A percentile compares a stretch with the other conserved stretches of the same genome.
phyloP scores from a whole-genome alignment of 371 early-diverging fungal genomes.

The Nematocida sp. region DNA sequence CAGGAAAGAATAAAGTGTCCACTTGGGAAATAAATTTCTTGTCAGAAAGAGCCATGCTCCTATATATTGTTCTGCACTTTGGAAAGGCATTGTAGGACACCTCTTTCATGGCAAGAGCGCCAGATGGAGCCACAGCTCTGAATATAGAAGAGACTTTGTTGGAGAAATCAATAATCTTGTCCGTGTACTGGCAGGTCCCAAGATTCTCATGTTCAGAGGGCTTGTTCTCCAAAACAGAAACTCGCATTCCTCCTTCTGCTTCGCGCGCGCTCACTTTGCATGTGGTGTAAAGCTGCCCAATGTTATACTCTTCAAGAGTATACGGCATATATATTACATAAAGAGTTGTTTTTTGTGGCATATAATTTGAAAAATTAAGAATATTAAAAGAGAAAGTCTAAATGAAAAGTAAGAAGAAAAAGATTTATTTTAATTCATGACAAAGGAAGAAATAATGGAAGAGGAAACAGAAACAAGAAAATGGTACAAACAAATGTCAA shows the following conservation, averaged over 20 bases:
- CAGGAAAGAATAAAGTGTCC: slow-evolving; percentile 48
- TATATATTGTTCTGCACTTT: slow-evolving; percentile 61
- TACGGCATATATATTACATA: slow-evolving; percentile 64
- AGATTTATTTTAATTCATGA: slow-evolving; percentile 45
- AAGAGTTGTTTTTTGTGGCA: slow-evolving; percentile 50
- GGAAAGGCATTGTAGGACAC: slow-evolving; percentile 63
- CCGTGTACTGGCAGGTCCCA: slow-evolving; percentile 56
- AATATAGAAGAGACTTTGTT: slow-evolving; percentile 62
- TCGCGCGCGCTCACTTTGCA: slow-evolving; percentile 61
- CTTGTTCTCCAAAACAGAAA: slow-evolving; percentile 57
- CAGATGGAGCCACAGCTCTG: slow-evolving; percentile 58
- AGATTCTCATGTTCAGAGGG: slow-evolving; percentile 21
- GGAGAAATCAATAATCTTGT: slow-evolving; percentile 61
- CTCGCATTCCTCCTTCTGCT: slow-evolving; percentile 44
- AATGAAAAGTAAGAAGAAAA: background rate
- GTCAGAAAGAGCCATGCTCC: slow-evolving; percentile 58
- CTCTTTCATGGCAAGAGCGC: slow-evolving; percentile 64
- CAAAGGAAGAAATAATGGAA: slow-evolving; percentile 42
- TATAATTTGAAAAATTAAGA: slow-evolving; percentile 31
- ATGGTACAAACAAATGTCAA: slow-evolving; percentile 36
- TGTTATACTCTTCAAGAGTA: slow-evolving; percentile 63
- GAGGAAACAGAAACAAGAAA: slow-evolving; percentile 1
- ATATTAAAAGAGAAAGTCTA: background rate
- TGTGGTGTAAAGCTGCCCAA: slow-evolving; percentile 64
- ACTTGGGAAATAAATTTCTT: slow-evolving; percentile 62